Base-by-base conservation (phyloP, 75 land plant genomes). In the Pinus tabuliformis region DNA sequence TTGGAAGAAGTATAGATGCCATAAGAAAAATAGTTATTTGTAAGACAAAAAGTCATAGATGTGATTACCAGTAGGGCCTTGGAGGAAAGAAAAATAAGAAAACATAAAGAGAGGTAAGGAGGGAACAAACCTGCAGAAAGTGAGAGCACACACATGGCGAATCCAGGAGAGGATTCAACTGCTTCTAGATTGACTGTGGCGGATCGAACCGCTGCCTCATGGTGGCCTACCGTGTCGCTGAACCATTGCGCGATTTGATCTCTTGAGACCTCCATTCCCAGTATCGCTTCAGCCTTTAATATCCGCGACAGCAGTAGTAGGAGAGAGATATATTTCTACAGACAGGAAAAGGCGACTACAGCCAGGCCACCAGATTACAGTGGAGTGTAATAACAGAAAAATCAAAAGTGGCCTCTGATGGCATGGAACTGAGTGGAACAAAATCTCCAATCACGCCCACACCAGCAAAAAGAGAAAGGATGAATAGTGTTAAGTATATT, bases 111-210 rank as follows among this genome's bases (percentile, higher is more conserved):
- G 49, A 42, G 5, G 8, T 6, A 45, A 7, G 8, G 52, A 45
- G 9, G 9, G 9, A 45, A 1, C 52, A 68, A 68, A 68, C 71
- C 71, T 68, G 71, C 71, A 68, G 71, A 68, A 1, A 68, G 71
- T 11, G n/a, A 37, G 17, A 68, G 71, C 45, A 68, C 21, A 20
- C 21, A 39, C 21, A 39, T 39, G 71, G 71, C 71, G 20, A 68
- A 68, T 18, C 71, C 71, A 17, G 71, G 71, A 42, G 45, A 37
- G 22, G 45, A 20, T 68, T 68, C 71, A 11, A 45, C 71, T 16
- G 71, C 71, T 68, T 68, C 39, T 39, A 68, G 39, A 20, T 68
- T 68, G 5, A 8, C 36, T 11, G 71, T 68, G 71, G 71, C 71
- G 6, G 71, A 68, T 15, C 49, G 71, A 68, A 68, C 21, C 42